phyloP scores from a whole-genome alignment of 805 yeast species.

The Saccharomycopsis sp. region DNA sequence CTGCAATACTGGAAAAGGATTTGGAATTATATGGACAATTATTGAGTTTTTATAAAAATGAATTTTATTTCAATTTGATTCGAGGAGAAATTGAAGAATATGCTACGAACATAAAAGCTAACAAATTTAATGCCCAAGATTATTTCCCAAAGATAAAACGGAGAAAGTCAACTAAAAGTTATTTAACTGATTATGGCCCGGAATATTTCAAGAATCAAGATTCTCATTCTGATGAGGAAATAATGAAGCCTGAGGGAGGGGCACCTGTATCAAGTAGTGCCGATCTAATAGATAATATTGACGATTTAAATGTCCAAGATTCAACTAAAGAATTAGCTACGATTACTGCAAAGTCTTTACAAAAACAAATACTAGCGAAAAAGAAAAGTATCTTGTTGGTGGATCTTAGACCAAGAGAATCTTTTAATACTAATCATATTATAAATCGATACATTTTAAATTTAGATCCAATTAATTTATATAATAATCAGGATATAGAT shows the following conservation, averaged over 20 bases:
- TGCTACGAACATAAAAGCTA: conserved; percentile 1
- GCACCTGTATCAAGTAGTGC: no score
- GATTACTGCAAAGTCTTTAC: conserved; percentile 11
- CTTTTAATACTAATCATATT: conserved; percentile 19
- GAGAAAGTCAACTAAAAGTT: conserved; percentile 19
- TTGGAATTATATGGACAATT: conserved; percentile 15
- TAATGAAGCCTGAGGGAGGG: not conserved
- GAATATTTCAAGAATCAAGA: conserved; percentile 17
- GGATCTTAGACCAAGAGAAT: conserved; percentile 17
- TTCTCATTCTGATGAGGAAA: conserved; percentile 2
- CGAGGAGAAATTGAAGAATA: conserved; percentile 20
- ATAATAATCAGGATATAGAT: not conserved
- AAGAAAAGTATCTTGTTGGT: conserved; percentile 15
- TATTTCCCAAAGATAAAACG: conserved; percentile 17
- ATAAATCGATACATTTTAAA: conserved; percentile 16
- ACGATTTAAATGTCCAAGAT: conserved; percentile 2
- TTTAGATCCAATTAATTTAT: conserved; percentile 14
- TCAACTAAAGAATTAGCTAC: conserved; percentile 5
- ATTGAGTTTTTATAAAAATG: conserved; percentile 14
- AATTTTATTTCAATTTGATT: conserved; percentile 17
- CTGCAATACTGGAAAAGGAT: conserved; percentile 12
- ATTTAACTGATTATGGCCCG: conserved; percentile 21
- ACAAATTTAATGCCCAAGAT: conserved; percentile 3
- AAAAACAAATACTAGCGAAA: conserved; percentile 12
- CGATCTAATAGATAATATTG: conserved; percentile 5